Base-by-base conservation (phyloP, 805 yeast genomes). In the Blastobotrys robertii region DNA sequence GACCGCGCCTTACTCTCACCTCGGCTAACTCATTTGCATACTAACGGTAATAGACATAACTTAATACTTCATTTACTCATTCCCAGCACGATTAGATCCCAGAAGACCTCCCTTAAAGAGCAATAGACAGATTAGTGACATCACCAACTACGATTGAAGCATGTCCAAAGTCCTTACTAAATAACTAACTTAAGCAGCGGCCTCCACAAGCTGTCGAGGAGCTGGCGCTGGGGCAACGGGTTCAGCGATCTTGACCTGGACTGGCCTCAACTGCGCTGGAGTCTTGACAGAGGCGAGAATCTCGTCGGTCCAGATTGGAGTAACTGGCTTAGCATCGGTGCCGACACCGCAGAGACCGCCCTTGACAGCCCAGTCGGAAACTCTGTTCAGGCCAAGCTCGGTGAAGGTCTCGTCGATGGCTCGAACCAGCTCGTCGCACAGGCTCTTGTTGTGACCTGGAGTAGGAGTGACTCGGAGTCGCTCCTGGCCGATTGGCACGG, bases 391-490 rank as follows among this genome's bases (percentile, higher is more conserved):
- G 47, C 70, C 72, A 62, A 92, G 71, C 50, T 81, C 81, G 34
- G 68, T 70, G 69, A 90, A 92, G 16, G 88, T 85, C 38, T 76
- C 74, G 53, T 86, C 95, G 39, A 92, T 70, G 9, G 97, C 86
- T 8, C 67, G 75, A 43, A 92, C 72, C 53, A 92, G 73, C 51
- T 77, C 72, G 60, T 87, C 85, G 42, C 90, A 73, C 39, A 85
- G 70, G 44, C 80, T 84, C 45, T 77, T 72, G 13, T 78, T 75
- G 63, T 92, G 99, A 43, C 96, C 97, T 31, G 99, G 99, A 34
- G 98, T 88, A 44, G 99, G 97, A n/a, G 99, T 92, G 59, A 92
- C 79, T 67, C 99, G 80, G 57, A 92, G 76, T 62, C 98, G 80
- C 69, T 92, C 99, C 51, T 87, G 81, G 47, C 98, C 98, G 53